Percentiles rank a stretch among this genome's conserved stretches.
phyloP scores from a whole-genome alignment of 805 yeast species.

The Wickerhamiella hasegawae region DNA sequence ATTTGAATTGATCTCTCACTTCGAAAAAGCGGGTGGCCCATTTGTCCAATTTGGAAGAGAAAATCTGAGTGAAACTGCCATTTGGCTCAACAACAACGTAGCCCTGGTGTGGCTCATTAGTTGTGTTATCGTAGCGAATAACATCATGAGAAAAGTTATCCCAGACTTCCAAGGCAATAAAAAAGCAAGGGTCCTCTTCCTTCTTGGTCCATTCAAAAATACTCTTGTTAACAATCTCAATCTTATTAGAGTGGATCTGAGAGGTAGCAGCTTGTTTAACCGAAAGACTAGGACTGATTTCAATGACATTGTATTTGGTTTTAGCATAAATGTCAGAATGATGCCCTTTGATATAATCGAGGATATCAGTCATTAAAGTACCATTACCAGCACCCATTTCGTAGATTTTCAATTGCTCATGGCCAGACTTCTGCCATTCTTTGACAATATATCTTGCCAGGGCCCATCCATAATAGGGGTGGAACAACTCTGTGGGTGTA shows the following conservation, averaged over 20 bases:
- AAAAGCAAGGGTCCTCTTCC: slow-evolving; percentile 53
- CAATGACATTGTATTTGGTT: slow-evolving; percentile 56
- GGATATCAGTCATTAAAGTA: slow-evolving; percentile 59
- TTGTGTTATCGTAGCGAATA: slow-evolving; percentile 51
- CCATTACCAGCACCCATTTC: slow-evolving; percentile 91
- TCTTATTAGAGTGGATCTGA: slow-evolving; percentile 36
- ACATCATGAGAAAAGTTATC: slow-evolving; percentile 77
- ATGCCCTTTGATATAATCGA: slow-evolving; percentile 42
- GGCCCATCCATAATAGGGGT: slow-evolving; percentile 74
- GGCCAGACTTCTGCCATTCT: slow-evolving; percentile 42
- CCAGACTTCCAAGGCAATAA: slow-evolving; percentile 67
- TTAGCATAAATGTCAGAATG: slow-evolving; percentile 61
- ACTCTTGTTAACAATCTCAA: slow-evolving; percentile 55
- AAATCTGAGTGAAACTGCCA: slow-evolving; percentile 65
- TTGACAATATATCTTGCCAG: slow-evolving; percentile 64
- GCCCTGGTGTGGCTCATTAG: slow-evolving; percentile 60
- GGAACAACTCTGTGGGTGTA: slow-evolving; percentile 72
- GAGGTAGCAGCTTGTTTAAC: slow-evolving; percentile 21
- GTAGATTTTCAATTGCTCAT: slow-evolving; percentile 58
- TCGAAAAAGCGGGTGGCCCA: slow-evolving; percentile 36
- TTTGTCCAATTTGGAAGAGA: slow-evolving; percentile 41
- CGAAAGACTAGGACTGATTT: slow-evolving; percentile 49
- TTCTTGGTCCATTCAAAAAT: slow-evolving; percentile 55
- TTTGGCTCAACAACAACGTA: slow-evolving; percentile 55
- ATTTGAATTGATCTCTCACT: slow-evolving; percentile 28